Evolutionary conservation across 305 asterid genomes (phyloP), one percentile per base, ranked within the genome.

Genomic region (Solanum hybrid): DNA sequence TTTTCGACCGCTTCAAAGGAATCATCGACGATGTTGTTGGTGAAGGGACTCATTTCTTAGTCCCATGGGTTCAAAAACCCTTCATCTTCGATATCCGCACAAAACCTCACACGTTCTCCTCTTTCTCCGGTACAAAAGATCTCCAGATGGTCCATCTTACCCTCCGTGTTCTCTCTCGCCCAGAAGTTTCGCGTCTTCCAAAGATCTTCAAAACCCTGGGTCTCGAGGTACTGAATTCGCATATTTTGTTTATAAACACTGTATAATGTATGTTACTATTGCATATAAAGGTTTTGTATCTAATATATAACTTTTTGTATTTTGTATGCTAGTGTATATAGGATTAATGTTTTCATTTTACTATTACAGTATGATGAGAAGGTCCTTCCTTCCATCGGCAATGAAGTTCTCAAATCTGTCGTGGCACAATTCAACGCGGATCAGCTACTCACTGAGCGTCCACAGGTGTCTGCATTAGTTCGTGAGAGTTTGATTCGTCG

Each of bases 391-490:
- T 97, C 98, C 1, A 95, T 97, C 27, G 98, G 99, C 19, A 96
- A 96, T 45, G 99, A 96, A 91, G 97, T 96, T 36, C 94, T 97
- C 24, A 97, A 97, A 86, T 91, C 98, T 4, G 99, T 97, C 7
- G 99, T 97, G 26, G 99, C 99, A 0, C 99, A 96, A 66, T 97
- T 97, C 93, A 96, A 97, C 81, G 99, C 98, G 36, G 99, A 96
- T 91, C 98, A 96, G 86, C 86, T 97, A 89, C 96, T 97, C n/a
- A 96, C 98, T 2, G 99, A 97, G 15, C 94, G 98, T 76, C 98
- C 98, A 34, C 96, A 93, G 36, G 99, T 96, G 22, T 97, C 99
- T 19, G 98, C 98, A 26, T 92, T 97, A 45, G 98, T 97, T 88
- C 92, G 97, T n/a, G 99, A 97, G 90, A 95, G 97, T 89, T 89